These are phyloP conservation scores for Akanthomyces lecanii DNA, from an alignment of 2,329 filamentous ascomycete species.

Conservation along the genomic window DNA sequence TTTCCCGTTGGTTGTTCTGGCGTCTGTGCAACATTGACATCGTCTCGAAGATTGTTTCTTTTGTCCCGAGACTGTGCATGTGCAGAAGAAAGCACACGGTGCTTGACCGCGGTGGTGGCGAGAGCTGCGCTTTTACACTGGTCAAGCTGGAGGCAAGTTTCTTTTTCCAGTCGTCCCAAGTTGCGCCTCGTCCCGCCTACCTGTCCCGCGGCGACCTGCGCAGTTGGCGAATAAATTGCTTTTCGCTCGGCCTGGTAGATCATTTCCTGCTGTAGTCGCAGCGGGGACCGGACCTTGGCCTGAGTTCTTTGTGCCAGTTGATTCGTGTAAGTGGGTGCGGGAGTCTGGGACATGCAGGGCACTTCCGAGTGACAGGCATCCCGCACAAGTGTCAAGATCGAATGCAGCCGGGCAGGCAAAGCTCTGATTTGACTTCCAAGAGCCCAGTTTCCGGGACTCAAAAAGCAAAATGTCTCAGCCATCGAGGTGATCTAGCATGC, in stretches of 20 bases:
- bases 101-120: not conserved
- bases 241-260: not conserved
- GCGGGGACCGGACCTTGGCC: not conserved
- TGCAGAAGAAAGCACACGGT: not conserved
- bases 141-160: not conserved
- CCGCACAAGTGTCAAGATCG: not conserved
- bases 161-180: not conserved
- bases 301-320: not conserved
- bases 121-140: not conserved
- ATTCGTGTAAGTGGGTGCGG: conserved; percentile 8
- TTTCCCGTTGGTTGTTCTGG: not conserved
- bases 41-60: too few species aligned
- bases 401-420: not conserved
- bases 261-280: not conserved
- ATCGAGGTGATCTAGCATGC: not conserved
- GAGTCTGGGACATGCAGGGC: not conserved
- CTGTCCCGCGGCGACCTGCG: too few species aligned
- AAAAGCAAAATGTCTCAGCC: conserved; percentile 15
- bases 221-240: not conserved
- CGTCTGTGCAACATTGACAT: not conserved
- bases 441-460: not conserved
- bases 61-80: not conserved
- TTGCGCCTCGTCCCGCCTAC: too few species aligned
- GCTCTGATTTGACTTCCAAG: not conserved
- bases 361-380: not conserved